A percentile compares a stretch with the other conserved stretches of the same genome.
phyloP scores from a whole-genome alignment of 148 eudicot species.

The Rheum nobile region DNA sequence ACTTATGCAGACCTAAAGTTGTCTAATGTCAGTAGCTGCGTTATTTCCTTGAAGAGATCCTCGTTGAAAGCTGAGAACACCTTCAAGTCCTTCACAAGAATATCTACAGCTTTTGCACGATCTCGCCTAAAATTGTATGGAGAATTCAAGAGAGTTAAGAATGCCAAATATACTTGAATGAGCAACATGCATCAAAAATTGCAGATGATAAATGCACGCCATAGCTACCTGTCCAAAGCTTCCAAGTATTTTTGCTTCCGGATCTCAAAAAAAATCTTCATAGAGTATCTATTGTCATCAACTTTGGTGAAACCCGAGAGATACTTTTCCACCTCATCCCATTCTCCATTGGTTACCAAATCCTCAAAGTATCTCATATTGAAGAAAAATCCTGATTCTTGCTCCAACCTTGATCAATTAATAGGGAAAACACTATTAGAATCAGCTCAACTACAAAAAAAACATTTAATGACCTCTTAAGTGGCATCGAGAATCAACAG shows the following conservation, averaged over 20 bases:
- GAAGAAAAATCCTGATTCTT: slow-evolving; percentile 90
- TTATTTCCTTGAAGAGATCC: slow-evolving; percentile 76
- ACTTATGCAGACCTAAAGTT: slow-evolving; percentile 48
- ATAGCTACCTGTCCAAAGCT: slow-evolving; percentile 65
- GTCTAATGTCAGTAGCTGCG: slow-evolving; percentile 58
- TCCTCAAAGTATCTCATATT: slow-evolving; percentile 89
- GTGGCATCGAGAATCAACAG: background rate
- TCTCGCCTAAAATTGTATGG: slow-evolving; percentile 31
- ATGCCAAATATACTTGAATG: background rate
- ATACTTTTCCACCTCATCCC: slow-evolving; percentile 95
- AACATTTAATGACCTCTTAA: background rate
- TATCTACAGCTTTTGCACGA: slow-evolving; percentile 69
- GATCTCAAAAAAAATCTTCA: slow-evolving; percentile 96
- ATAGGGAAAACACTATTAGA: slow-evolving; percentile 4
- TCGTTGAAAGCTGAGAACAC: slow-evolving; percentile 78
- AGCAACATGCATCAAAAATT: background rate
- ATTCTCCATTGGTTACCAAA: slow-evolving; percentile 73
- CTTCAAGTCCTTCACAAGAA: slow-evolving; percentile 77
- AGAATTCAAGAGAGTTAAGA: background rate
- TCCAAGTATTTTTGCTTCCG: slow-evolving; percentile 96
- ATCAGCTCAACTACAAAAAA: background rate
- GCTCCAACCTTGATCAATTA: slow-evolving; percentile 60
- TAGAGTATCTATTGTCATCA: slow-evolving; percentile 89
- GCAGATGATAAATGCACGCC: background rate
- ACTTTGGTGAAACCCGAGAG: slow-evolving; percentile 91